phyloP scores from a whole-genome alignment of 441 rosid species.

The Eutrema salsugineum region DNA sequence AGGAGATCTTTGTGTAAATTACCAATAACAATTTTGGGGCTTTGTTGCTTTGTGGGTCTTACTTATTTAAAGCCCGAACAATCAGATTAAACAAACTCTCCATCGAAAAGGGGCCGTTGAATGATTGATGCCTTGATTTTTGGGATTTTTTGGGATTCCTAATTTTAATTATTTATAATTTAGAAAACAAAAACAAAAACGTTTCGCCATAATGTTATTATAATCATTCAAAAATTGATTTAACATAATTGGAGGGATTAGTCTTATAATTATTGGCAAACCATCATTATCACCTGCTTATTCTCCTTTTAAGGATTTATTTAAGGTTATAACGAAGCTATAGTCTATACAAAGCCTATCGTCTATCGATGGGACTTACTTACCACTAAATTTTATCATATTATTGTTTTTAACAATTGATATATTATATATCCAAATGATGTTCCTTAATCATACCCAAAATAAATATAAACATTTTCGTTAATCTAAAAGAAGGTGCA shows the following conservation, averaged over 20 bases:
- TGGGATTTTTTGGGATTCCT: neutral
- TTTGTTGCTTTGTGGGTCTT: constrained; percentile 10
- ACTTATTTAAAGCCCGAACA: neutral
- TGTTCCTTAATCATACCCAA: neutral
- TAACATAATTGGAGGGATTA: neutral
- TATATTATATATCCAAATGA: neutral
- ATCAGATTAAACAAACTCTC: neutral
- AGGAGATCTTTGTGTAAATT: neutral
- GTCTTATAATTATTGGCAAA: neutral
- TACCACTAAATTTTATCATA: neutral
- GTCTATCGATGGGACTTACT: constrained; percentile 21
- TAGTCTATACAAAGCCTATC: constrained; percentile 13
- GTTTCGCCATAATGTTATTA: neutral
- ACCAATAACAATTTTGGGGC: neutral
- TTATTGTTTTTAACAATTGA: neutral
- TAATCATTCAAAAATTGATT: neutral
- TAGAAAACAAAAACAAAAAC: neutral
- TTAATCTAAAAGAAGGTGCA: constrained; percentile 15
- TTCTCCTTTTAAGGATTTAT: constrained; percentile 3
- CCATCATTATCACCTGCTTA: constrained; percentile 18
- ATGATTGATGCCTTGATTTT: neutral
- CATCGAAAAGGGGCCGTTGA: constrained; percentile 3
- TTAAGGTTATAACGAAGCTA: constrained; percentile 18
- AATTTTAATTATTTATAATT: neutral
- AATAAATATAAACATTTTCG: neutral